These are phyloP conservation scores for Cytospora piceicola DNA, from an alignment of 2,329 filamentous ascomycete genomes.

Conservation along the genomic window DNA sequence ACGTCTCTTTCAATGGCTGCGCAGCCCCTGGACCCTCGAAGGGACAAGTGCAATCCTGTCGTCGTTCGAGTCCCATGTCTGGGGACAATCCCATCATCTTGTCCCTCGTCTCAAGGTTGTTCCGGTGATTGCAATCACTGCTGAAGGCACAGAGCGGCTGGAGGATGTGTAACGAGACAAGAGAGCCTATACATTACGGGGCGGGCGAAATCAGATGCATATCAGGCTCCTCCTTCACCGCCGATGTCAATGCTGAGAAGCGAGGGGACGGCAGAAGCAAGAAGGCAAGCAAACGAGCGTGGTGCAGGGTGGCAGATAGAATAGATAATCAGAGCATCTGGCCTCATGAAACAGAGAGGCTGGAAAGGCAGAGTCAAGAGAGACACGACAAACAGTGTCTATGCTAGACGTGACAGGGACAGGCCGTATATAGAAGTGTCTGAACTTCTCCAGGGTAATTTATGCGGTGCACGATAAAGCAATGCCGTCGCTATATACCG, in stretches of 20 bases:
- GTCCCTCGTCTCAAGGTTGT: constrained; percentile 3
- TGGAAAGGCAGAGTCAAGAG: constrained; percentile 14
- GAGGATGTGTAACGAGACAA: constrained; percentile 12
- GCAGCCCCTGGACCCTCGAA: constrained; percentile 21
- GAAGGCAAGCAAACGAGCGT: constrained; percentile 20
- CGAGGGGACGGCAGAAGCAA: constrained; percentile 9
- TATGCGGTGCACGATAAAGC: constrained; percentile 8
- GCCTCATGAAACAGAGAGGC: constrained; percentile 2
- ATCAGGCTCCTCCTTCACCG: constrained; percentile 11
- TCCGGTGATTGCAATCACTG: not conserved
- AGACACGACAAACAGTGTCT: constrained; percentile 3
- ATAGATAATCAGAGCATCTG: constrained; percentile 12
- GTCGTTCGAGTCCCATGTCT: constrained; percentile 17
- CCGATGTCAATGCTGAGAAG: constrained; percentile 1
- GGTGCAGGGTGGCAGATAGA: constrained; percentile 8
- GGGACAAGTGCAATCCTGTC: constrained; percentile 23
- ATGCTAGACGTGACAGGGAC: constrained; percentile 10
- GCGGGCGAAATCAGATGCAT: constrained; percentile 5
- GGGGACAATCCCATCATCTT: not conserved
- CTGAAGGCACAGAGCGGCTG: constrained; percentile 4
- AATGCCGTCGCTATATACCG: constrained; percentile 21
- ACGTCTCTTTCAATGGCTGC: not conserved
- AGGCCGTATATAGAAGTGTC: constrained; percentile 22
- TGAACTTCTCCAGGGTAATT: constrained; percentile 1
- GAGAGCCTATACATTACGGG: constrained; percentile 21